Base-by-base conservation (phyloP, 345 rosid species). In the Fremontodendron californicum region DNA sequence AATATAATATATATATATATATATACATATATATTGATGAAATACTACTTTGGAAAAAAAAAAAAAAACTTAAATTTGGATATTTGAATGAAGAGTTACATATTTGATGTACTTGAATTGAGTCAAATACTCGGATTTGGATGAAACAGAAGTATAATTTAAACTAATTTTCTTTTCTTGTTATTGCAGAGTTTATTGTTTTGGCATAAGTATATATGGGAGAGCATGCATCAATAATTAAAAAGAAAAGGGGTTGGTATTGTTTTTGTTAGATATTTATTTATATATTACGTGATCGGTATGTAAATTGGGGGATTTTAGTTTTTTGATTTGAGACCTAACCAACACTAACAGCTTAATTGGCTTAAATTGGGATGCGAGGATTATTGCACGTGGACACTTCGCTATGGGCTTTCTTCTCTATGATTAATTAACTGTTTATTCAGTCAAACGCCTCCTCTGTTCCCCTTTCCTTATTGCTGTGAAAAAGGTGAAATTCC, bases 321-420 rank as follows among this genome's bases (percentile, higher is more conserved):
- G n/a, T n/a, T 11, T 9, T 65, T 75, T 77, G 63, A 74, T 69
- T 71, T 29, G 82, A 75, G 75, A 85, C 86, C 87, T 74, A 82
- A 84, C 81, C n/a, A n/a, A n/a, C n/a, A n/a, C 13, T 63, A 68
- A 35, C 43, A 51, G 65, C 77, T 76, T 75, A 51, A 51, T 13
- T 31, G 1, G n/a, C 65, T 15, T 62, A 16, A 62, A 62, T 31
- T 31, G 67, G 67, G 42, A 62, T 62, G 15, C 3, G 35, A 33
- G 35, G 35, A 33, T 3, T 33, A 33, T 33, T 33, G 35, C 35
- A 33, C 35, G 35, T 33, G 35, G 35, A 9, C 7, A 9, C 48
- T 45, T 45, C 7, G 2, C 7, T 45, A 9, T 45, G 48, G 48
- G 13, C 48, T 45, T 45, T 45, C 48, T 45, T 12, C 48, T 45